A percentile compares a stretch with the other conserved stretches of the same genome.
Conservation (phyloP, 495 filamentous ascomycete genomes). For the Hypomontagnella monticulosa region DNA sequence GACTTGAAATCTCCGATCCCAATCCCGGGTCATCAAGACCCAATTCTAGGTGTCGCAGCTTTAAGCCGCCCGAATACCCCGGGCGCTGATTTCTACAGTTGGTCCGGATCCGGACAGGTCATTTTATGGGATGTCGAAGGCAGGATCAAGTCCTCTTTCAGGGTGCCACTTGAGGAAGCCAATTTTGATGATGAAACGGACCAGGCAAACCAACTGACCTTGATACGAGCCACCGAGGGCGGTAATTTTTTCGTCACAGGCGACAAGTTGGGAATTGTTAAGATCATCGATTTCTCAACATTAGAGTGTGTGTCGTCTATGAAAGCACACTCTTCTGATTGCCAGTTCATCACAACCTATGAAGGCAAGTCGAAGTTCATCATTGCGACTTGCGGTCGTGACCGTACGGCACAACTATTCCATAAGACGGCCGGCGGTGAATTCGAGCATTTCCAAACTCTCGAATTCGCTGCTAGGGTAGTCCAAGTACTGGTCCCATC, state of each 20-base stretch:
- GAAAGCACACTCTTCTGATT: slow-evolving; percentile 87
- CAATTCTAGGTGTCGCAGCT: slow-evolving; percentile 77
- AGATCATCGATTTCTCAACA: slow-evolving; percentile 61
- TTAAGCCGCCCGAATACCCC: slow-evolving; percentile 65
- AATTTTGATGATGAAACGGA: slow-evolving; percentile 64
- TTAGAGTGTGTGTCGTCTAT: slow-evolving; percentile 67
- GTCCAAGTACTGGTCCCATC: slow-evolving; percentile 59
- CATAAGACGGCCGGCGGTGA: slow-evolving; percentile 59
- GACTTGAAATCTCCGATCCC: slow-evolving; percentile 51
- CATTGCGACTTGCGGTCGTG: slow-evolving; percentile 82
- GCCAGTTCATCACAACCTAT: slow-evolving; percentile 79
- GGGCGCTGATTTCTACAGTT: slow-evolving; percentile 82
- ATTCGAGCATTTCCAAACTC: slow-evolving; percentile 61
- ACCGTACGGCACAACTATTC: slow-evolving; percentile 92
- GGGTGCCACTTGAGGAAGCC: slow-evolving; percentile 74
- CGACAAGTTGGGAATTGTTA: slow-evolving; percentile 84
- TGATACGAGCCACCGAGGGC: slow-evolving; percentile 67
- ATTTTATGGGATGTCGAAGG: slow-evolving; percentile 85
- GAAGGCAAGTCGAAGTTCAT: slow-evolving; percentile 64
- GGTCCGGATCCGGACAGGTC: slow-evolving; percentile 80
- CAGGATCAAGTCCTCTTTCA: slow-evolving; percentile 67
- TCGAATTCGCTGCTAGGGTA: slow-evolving; percentile 60
- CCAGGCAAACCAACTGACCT: slow-evolving; percentile 77
- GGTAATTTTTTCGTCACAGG: slow-evolving; percentile 77
- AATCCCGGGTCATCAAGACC: slow-evolving; percentile 77